phyloP scores from a whole-genome alignment of 805 yeast species.

The Starmerella sirachaensis region DNA sequence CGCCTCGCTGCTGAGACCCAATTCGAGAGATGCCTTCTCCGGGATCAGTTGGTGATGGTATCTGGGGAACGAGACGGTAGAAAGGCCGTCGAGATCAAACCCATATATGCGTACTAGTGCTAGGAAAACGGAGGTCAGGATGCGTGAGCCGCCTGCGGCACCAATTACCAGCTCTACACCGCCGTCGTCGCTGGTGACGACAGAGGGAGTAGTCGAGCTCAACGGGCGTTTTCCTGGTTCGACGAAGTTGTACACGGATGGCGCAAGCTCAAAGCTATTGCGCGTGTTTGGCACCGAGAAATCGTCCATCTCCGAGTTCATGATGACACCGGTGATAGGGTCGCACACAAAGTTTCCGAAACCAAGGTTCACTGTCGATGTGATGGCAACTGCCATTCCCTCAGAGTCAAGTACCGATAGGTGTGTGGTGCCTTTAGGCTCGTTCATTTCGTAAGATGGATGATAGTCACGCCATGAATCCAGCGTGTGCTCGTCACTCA shows the following conservation, averaged over 20 bases:
- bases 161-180: constrained; percentile 56
- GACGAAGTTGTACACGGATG: constrained; percentile 69
- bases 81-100: constrained; percentile 46
- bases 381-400: constrained; percentile 72
- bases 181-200: constrained; percentile 34
- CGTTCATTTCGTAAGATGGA: constrained; percentile 64
- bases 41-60: constrained; percentile 86
- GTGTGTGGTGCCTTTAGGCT: constrained; percentile 88
- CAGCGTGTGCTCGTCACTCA: constrained; percentile 46
- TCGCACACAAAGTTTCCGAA: constrained; percentile 82
- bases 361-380: constrained; percentile 73
- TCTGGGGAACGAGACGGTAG: constrained; percentile 68
- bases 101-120: constrained; percentile 58
- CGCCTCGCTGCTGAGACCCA: constrained; percentile 32
- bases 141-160: constrained; percentile 90
- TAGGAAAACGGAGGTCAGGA: constrained; percentile 70
- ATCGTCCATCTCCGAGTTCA: constrained; percentile 93
- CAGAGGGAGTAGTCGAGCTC: constrained; percentile 70
- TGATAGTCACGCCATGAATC: constrained; percentile 56
- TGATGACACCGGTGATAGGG: constrained; percentile 63
- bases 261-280: constrained; percentile 70
- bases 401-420: constrained; percentile 63
- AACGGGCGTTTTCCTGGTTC: constrained; percentile 71
- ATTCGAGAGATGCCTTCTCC: constrained; percentile 50
- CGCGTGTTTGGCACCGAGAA: constrained; percentile 58